Conservation (phyloP, 1,284 basidiomycete genomes). For the Ganoderma lucidum region DNA sequence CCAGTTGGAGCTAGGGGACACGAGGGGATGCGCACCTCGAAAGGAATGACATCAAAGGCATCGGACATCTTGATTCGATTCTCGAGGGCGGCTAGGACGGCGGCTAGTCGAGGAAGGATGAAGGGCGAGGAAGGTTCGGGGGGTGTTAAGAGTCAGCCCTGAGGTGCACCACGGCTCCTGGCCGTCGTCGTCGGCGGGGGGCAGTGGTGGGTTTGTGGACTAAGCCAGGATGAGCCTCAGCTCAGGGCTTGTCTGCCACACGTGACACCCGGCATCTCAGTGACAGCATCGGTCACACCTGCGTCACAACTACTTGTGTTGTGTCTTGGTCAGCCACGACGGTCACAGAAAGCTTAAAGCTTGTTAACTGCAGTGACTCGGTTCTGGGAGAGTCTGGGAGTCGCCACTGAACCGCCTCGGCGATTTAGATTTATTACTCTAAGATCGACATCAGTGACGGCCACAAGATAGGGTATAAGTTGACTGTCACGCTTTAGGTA, state of each 20-base stretch:
- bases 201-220: conserved; percentile 24
- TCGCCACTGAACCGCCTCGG: not conserved
- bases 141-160: not conserved
- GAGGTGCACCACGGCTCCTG: conserved; percentile 23
- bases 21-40: conserved; percentile 59
- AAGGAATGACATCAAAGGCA: conserved; percentile 87
- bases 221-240: conserved; percentile 16
- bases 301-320: conserved; percentile 10
- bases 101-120: not conserved
- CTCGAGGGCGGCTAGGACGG: not conserved
- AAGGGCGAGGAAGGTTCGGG: not conserved
- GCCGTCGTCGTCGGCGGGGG: conserved; percentile 26
- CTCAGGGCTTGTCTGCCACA: conserved; percentile 17
- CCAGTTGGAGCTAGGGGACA: conserved; percentile 7
- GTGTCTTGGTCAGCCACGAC: conserved; percentile 6
- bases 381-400: no score
- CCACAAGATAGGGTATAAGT: not conserved
- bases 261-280: conserved; percentile 16
- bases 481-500: not conserved
- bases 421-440: not conserved
- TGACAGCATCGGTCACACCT: conserved; percentile 21
- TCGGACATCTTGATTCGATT: conserved; percentile 49
- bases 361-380: not conserved
- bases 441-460: not conserved
- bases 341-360: not conserved